A percentile compares a stretch with the other conserved stretches of the same genome.
phyloP scores from a whole-genome alignment of 2,329 filamentous ascomycete species.

The Talaromyces sp. region DNA sequence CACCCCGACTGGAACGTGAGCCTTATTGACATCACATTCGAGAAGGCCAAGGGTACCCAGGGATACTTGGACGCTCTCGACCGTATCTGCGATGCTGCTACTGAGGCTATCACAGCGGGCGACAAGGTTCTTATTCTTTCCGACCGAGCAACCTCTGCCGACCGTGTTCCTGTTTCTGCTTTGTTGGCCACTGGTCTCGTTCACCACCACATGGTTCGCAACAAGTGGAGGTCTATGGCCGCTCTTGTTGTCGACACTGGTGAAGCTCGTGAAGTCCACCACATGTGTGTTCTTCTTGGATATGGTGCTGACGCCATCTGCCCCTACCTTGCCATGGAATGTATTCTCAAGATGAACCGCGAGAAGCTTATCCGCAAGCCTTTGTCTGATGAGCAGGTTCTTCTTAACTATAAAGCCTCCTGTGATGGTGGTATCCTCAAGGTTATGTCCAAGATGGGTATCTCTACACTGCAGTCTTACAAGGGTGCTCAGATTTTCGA shows the following conservation, averaged over 20 bases:
- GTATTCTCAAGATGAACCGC: conserved; percentile 92
- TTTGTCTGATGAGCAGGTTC: conserved; percentile 73
- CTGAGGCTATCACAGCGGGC: conserved; percentile 74
- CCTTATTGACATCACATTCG: conserved; percentile 88
- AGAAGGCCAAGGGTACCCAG: conserved; percentile 74
- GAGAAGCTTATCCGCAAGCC: conserved; percentile 92
- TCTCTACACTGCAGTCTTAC: conserved; percentile 91
- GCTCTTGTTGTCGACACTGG: conserved; percentile 88
- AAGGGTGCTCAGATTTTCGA: conserved; percentile 99
- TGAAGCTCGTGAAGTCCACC: conserved; percentile 94
- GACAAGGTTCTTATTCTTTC: conserved; percentile 87
- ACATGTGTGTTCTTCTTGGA: conserved; percentile 96
- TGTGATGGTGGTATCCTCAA: conserved; percentile 95
- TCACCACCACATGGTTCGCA: conserved; percentile 90
- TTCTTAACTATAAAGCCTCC: conserved; percentile 95
- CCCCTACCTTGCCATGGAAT: conserved; percentile 93
- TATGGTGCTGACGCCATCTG: conserved; percentile 94
- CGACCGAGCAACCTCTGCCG: conserved; percentile 77
- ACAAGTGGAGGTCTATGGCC: conserved; percentile 89
- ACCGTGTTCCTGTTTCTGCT: conserved; percentile 81
- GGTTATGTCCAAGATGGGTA: conserved; percentile 99
- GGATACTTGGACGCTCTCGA: conserved; percentile 88
- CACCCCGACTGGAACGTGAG: conserved; percentile 82
- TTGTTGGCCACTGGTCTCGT: conserved; percentile 88
- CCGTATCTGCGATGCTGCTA: conserved; percentile 79